These are phyloP conservation scores for Clitocybe nebularis DNA, from an alignment of 1,284 basidiomycete species.

Conservation along the genomic window DNA sequence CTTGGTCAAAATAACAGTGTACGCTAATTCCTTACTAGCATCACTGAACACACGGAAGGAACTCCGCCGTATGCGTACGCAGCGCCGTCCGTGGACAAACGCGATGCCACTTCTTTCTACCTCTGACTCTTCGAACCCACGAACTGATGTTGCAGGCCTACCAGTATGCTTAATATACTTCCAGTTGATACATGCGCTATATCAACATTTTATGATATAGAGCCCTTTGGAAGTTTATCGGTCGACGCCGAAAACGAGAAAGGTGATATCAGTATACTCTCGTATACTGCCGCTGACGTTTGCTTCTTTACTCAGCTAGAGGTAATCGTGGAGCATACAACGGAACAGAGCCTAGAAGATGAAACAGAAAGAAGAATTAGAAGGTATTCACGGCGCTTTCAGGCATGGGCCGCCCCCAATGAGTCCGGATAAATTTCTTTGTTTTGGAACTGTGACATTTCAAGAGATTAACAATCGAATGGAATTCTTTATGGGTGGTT, in stretches of 20 bases:
- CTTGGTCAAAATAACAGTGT: constrained; percentile 14
- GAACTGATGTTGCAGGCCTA: neutral
- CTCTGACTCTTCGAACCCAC: neutral
- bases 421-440: too few relatives aligned
- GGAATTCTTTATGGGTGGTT: too few relatives aligned
- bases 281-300: neutral
- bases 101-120: constrained; percentile 3
- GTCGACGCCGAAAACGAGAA: neutral
- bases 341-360: neutral
- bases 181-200: neutral
- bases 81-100: constrained; percentile 4
- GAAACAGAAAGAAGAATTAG: neutral
- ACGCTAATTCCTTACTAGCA: constrained; percentile 21
- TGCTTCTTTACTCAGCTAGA: neutral
- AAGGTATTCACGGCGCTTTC: neutral
- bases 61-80: constrained; percentile 12
- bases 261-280: neutral
- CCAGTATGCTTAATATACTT: neutral
- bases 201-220: neutral
- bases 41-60: constrained; percentile 16
- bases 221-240: neutral
- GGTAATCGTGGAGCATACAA: neutral
- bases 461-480: too few relatives aligned
- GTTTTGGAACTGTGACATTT: too few relatives aligned
- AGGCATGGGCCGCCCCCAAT: too few relatives aligned